Conservation (phyloP, 768 basidiomycete species). For the Vishniacozyma victoriae region DNA sequence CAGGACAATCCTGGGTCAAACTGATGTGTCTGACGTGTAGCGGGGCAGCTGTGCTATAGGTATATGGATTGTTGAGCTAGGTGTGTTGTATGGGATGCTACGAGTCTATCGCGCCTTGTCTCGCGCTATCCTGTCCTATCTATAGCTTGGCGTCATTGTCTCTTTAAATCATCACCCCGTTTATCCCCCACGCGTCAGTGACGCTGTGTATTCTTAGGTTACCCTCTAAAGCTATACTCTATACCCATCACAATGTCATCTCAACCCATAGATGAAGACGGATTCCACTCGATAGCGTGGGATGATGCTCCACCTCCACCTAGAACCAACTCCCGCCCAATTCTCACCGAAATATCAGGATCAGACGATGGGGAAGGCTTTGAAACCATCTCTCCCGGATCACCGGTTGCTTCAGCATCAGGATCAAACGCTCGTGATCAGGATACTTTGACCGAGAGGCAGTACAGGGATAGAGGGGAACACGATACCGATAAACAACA, state of each 20-base stretch:
- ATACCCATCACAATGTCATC: slow-evolving; percentile 17
- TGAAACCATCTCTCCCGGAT: slow-evolving; percentile 27
- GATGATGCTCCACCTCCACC: slow-evolving; percentile 28
- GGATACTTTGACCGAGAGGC: background rate
- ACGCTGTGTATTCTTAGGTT: no score
- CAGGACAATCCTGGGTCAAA: no score
- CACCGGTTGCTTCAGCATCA: slow-evolving; percentile 9
- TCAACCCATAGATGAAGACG: slow-evolving; percentile 33
- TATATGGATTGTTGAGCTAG: no score
- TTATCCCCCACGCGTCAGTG: no score
- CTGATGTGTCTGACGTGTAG: no score
- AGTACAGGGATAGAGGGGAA: background rate
- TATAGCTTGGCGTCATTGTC: no score
- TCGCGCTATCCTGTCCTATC: no score
- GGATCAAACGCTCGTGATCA: background rate
- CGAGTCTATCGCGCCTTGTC: no score
- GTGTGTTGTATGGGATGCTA: no score
- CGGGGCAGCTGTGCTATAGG: no score
- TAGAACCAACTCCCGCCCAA: slow-evolving; percentile 3
- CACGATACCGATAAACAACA: background rate
- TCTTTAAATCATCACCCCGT: no score
- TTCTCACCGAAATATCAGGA: slow-evolving; percentile 12
- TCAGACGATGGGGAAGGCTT: slow-evolving; percentile 28
- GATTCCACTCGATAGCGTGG: slow-evolving; percentile 42
- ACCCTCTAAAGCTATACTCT: no score